Conservation (phyloP, 2,329 filamentous ascomycete species). For the Fusarium luffae region DNA sequence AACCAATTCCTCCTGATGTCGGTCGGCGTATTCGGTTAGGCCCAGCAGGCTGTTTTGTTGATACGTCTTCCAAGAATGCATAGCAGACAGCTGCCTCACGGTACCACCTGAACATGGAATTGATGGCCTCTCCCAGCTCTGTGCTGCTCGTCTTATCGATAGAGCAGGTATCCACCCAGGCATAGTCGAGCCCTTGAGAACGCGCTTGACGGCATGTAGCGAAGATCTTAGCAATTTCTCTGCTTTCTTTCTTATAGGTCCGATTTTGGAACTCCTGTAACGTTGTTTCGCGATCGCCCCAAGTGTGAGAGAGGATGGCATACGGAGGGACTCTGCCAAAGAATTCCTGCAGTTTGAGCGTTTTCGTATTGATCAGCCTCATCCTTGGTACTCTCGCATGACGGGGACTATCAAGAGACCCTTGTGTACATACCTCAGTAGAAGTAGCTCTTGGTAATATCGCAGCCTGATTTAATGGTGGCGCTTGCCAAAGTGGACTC, state of each 20-base stretch:
- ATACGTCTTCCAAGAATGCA: conserved; percentile 39
- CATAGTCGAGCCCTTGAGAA: conserved; percentile 13
- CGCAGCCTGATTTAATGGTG: neutral
- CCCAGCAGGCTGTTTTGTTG: neutral
- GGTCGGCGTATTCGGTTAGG: neutral
- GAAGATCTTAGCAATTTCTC: neutral
- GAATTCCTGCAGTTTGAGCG: neutral
- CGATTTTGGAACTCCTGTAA: conserved; percentile 12
- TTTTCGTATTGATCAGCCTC: neutral
- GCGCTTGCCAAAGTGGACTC: no score
- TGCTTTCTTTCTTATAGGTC: neutral
- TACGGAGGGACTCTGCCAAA: conserved; percentile 6
- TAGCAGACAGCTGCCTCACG: conserved; percentile 35
- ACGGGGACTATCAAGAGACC: no score
- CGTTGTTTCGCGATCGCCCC: conserved; percentile 17
- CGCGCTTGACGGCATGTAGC: neutral
- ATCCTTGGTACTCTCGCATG: no score
- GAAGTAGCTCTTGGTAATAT: no score
- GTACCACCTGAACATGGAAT: conserved; percentile 46
- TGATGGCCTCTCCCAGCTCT: conserved; percentile 42
- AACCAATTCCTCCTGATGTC: neutral
- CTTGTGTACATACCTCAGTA: neutral
- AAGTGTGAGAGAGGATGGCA: conserved; percentile 44
- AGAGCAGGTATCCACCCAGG: conserved; percentile 45
- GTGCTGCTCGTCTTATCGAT: conserved; percentile 44